Base-by-base conservation (phyloP, 2,329 filamentous ascomycete genomes). In the Curvularia eragrostidis region DNA sequence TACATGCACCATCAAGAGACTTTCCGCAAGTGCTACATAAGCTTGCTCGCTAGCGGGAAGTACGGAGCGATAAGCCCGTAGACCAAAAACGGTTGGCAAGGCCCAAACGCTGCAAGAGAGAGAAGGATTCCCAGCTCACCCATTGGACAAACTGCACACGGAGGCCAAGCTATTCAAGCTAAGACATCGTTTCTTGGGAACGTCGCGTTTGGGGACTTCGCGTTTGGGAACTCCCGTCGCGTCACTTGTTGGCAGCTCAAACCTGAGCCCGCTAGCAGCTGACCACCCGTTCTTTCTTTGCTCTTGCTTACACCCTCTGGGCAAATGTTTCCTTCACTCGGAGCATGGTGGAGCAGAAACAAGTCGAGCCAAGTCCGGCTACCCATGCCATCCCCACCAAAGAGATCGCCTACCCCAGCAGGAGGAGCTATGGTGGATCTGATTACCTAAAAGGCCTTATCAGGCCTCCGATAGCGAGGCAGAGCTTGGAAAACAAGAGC, bases 401-500 rank as follows among this genome's bases (percentile, higher is more conserved):
- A 36, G 13, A 36, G 32, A 36, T 36, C 32, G 32, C 15, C 32
- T 36, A 36, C 13, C 32, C 15, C 32, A 5, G 32, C 13, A 36
- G 32, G 5, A 36, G 6, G 32, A 15, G 13, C 15, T 36, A 15
- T 9, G 15, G 28, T 47, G 43, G 43, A 19, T 18, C 18, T 19
- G 26, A 47, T 47, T 47, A 32, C 43, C 43, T 47, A 47, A 47
- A 32, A 32, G 26, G 13, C 26, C 26, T 32, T 32, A 42, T 36
- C 13, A 47, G 43, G 43, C 43, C 18, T 32, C 28, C 43, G 23
- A 21, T 15, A 6, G 12, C 8, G 9, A 42, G 19, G 28, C 30
- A 32, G 9, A 23, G n/a, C n/a, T 9, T 21, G 43, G 6, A 21
- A 21, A 41, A n/a, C 15, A 6, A 39, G 38, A 18, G 38, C n/a